Base-by-base conservation (phyloP, 495 filamentous ascomycete genomes). In the Tuber calosporum region DNA sequence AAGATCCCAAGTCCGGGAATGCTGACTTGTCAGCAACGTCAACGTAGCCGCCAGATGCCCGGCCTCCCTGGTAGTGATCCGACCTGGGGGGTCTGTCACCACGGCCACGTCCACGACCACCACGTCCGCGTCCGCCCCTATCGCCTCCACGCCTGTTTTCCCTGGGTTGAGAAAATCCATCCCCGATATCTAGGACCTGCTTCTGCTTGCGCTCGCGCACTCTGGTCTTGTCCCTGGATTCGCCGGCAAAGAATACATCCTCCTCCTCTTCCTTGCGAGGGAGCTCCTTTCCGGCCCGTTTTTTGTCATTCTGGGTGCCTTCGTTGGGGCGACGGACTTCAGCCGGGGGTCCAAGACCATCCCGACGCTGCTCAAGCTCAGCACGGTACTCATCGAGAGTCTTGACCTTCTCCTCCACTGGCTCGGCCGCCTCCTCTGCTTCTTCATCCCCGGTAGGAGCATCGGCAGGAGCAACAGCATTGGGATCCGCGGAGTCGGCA, bases 151-250 rank as follows among this genome's bases (percentile, higher is more conserved):
- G 87, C 73, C 86, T 85, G 38, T 85, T 83, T n/a, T 80, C 79
- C 43, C 84, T 82, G 69, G 84, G 83, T 83, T 96, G 91, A 72
- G 92, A 86, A 81, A 86, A 94, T 75, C 88, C 88, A 77, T 92
- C 84, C 83, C 97, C 95, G 73, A 99, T 90, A 74, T 96, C 92
- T 74, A 99, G 83, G 83, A 90, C 81, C 83, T 91, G 89, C 90
- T 97, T 97, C 83, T 90, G 86, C 89, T 97, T 97, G 86, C 91
- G 91, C 86, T 95, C 90, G 82, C 92, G 90, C 84, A 92, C 88
- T 79, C 93, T 91, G 66, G 77, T 71, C 88, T 91, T 90, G 82
- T 87, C 84, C 89, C 97, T 97, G 83, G 90, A 90, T 68, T 86
- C 87, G 73, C 87, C 92, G 81, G 90, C 84, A 82, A 97, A 89